phyloP scores from a whole-genome alignment of 2,329 filamentous ascomycete genomes.

The Chaetomiaceae sp. region DNA sequence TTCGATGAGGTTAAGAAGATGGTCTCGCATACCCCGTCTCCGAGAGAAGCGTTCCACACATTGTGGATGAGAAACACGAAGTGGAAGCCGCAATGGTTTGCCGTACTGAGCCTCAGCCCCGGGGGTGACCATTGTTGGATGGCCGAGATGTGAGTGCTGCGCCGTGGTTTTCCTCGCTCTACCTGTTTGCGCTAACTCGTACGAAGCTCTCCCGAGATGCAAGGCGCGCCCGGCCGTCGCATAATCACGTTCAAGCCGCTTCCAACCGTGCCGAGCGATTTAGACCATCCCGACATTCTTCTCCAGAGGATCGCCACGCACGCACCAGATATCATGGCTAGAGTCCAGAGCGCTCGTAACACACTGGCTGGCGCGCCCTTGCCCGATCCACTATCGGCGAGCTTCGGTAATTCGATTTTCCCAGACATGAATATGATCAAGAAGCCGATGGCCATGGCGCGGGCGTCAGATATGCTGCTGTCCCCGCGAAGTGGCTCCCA shows the following conservation, averaged over 20 bases:
- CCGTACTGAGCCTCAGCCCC: slow-evolving; percentile 64
- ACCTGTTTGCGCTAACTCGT: neutral
- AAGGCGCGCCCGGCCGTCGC: slow-evolving; percentile 11
- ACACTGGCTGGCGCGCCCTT: no score
- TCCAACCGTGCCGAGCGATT: slow-evolving; percentile 38
- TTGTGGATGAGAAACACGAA: slow-evolving; percentile 63
- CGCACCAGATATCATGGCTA: slow-evolving; percentile 45
- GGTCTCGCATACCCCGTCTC: slow-evolving; percentile 31
- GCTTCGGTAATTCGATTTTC: slow-evolving; percentile 29
- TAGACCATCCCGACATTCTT: slow-evolving; percentile 43
- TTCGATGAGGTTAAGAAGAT: slow-evolving; percentile 52
- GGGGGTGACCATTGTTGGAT: slow-evolving; percentile 76
- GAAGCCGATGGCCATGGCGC: slow-evolving; percentile 43
- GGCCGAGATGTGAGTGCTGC: slow-evolving; percentile 51
- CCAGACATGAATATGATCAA: no score
- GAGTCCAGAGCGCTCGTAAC: slow-evolving; percentile 47
- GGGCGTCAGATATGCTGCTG: slow-evolving; percentile 39
- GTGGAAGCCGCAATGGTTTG: slow-evolving; percentile 68
- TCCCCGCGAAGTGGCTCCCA: slow-evolving; percentile 18
- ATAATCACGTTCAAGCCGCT: slow-evolving; percentile 34
- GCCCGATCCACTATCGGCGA: no score
- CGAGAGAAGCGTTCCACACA: slow-evolving; percentile 56
- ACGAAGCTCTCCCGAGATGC: slow-evolving; percentile 10
- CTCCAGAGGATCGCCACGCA: slow-evolving; percentile 48
- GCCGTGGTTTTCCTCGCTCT: neutral